These are phyloP conservation scores for Colletotrichum tabaci DNA, from an alignment of 2,329 filamentous ascomycete species.

Conservation along the genomic window DNA sequence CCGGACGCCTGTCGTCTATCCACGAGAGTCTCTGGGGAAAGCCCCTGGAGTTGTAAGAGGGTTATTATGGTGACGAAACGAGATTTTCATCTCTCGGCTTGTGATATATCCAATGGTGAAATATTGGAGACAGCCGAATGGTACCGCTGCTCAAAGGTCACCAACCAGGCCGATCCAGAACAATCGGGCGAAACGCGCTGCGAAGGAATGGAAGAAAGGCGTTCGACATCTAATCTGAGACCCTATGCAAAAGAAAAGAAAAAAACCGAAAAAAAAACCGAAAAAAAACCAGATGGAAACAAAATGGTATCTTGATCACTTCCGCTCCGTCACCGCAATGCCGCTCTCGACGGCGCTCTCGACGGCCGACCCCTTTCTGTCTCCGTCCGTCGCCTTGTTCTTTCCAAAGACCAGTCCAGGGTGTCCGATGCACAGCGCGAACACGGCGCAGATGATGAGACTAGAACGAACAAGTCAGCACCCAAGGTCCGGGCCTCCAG, in stretches of 20 bases:
- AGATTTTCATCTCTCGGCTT: no score
- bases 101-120: no score
- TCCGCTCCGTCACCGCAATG: conserved; percentile 1
- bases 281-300: neutral
- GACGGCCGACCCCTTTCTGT: conserved; percentile 35
- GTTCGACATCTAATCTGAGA: neutral
- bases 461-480: conserved; percentile 44
- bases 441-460: conserved; percentile 55
- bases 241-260: neutral
- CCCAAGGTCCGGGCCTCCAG: neutral
- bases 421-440: conserved; percentile 57
- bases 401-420: conserved; percentile 57
- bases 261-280: no score
- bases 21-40: no score
- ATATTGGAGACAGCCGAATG: neutral
- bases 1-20: no score
- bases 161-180: neutral
- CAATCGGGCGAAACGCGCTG: neutral
- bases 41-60: no score
- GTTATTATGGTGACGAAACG: no score
- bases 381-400: neutral
- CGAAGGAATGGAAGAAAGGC: neutral
- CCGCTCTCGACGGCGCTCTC: conserved; percentile 28
- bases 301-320: conserved; percentile 7
- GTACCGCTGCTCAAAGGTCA: neutral